Evolutionary conservation across 2,329 filamentous ascomycete species (phyloP).

Genomic region (Cladobotryum mycophilum): DNA sequence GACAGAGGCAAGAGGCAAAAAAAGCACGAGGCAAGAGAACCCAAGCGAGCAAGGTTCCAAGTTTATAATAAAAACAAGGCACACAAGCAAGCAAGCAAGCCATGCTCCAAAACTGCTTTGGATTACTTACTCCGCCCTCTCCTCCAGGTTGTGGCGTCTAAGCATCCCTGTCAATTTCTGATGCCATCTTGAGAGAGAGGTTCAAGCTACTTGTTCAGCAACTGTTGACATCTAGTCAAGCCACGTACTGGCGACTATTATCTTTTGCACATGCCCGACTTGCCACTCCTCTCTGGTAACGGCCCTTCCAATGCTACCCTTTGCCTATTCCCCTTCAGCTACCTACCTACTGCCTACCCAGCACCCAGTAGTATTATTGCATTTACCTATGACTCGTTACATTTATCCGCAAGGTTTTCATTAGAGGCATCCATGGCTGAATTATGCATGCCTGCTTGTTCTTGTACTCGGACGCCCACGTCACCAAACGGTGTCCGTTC

Average conservation of each 20-base stretch:
- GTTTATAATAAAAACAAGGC: too few relatives aligned
- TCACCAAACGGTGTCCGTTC: slow-evolving; percentile 5
- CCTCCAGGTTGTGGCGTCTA: not conserved
- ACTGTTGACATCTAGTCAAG: not conserved
- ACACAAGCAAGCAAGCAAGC: too few relatives aligned
- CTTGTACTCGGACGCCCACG: slow-evolving; percentile 8
- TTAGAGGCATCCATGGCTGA: slow-evolving; percentile 1
- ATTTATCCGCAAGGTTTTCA: not conserved
- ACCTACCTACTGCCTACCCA: too few relatives aligned
- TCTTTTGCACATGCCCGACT: not conserved
- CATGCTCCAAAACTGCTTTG: too few relatives aligned
- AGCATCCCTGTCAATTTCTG: too few relatives aligned
- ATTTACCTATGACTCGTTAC: not conserved
- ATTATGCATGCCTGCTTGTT: not conserved
- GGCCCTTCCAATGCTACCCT: too few relatives aligned
- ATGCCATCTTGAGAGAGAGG: not conserved
- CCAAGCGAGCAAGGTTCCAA: too few relatives aligned
- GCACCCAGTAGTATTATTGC: too few relatives aligned
- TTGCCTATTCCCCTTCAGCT: too few relatives aligned
- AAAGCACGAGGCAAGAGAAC: too few relatives aligned
- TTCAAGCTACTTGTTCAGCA: not conserved
- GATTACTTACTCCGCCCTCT: too few relatives aligned
- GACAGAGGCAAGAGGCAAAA: too few relatives aligned
- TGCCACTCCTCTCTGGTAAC: not conserved
- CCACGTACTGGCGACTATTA: not conserved